These are phyloP conservation scores for Sarcomyxa edulis DNA, from an alignment of 768 basidiomycete genomes.

Conservation along the genomic window DNA sequence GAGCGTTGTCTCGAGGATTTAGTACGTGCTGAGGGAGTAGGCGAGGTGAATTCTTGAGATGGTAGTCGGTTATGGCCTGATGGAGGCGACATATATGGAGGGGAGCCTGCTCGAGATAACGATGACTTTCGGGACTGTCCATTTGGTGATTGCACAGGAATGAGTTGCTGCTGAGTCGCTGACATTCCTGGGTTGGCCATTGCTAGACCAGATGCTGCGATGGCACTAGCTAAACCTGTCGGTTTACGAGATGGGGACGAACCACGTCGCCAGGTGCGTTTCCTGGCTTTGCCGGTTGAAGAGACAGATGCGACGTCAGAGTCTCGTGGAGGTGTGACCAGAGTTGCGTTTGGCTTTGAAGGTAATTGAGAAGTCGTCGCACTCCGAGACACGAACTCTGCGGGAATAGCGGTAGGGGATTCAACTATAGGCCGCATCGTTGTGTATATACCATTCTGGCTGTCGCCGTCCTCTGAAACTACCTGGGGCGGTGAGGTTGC, in stretches of 20 bases:
- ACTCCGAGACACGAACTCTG: constrained; percentile 7
- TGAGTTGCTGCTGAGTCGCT: constrained; percentile 38
- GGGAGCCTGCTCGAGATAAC: constrained; percentile 4
- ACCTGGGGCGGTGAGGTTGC: constrained; percentile 11
- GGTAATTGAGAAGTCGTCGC: constrained; percentile 10
- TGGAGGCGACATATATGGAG: constrained; percentile 7
- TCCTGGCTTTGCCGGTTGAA: constrained; percentile 19
- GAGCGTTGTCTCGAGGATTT: constrained; percentile 3
- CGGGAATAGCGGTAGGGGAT: constrained; percentile 34
- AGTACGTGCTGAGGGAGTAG: constrained; percentile 2
- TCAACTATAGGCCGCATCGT: constrained; percentile 33
- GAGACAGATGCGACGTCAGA: constrained; percentile 17
- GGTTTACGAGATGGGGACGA: constrained; percentile 38
- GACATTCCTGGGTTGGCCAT: constrained; percentile 56
- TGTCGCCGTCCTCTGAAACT: not conserved
- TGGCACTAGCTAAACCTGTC: constrained; percentile 59
- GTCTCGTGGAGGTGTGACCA: constrained; percentile 2
- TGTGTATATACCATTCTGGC: constrained; percentile 9
- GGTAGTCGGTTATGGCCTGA: too few species aligned
- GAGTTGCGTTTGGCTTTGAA: constrained; percentile 5
- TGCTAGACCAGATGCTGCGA: constrained; percentile 61
- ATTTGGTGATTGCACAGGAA: constrained; percentile 14
- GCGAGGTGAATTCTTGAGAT: constrained; percentile 1
- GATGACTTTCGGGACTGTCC: constrained; percentile 13
- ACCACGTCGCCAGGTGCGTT: constrained; percentile 36